Evolutionary conservation across 208 protist genomes (phyloP).

Genomic region (Leishmania major): DNA sequence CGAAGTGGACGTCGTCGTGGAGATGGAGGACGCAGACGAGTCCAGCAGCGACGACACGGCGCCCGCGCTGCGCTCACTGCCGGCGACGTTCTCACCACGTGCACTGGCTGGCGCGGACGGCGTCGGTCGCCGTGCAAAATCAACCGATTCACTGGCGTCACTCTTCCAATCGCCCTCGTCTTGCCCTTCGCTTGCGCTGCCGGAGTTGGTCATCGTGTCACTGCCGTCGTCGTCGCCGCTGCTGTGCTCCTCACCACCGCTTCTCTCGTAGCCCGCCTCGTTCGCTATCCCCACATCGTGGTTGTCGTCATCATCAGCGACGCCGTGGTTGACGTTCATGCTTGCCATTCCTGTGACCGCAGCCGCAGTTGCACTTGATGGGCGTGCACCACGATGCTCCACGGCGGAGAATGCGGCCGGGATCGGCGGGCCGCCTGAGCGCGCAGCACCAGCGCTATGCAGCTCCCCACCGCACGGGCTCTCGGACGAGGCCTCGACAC

Average conservation of each 20-base stretch:
- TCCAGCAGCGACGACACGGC: not conserved
- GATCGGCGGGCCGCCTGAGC: not conserved
- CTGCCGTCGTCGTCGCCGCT: not conserved
- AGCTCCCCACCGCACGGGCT: not conserved
- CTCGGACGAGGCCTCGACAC: not conserved
- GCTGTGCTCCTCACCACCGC: slow-evolving; percentile 3
- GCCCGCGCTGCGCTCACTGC: not conserved
- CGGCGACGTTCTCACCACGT: not conserved
- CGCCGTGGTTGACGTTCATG: not conserved
- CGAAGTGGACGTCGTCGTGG: slow-evolving; percentile 2
- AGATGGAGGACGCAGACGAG: not conserved
- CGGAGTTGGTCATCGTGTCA: not conserved
- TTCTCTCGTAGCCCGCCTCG: slow-evolving; percentile 21
- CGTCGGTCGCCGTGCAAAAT: too few species aligned
- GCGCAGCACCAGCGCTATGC: not conserved
- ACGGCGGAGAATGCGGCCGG: not conserved
- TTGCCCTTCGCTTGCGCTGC: not conserved
- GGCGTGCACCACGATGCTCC: not conserved
- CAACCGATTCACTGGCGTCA: not conserved
- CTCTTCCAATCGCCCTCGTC: not conserved
- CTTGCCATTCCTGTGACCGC: not conserved
- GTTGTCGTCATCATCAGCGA: not conserved
- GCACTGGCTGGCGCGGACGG: not conserved
- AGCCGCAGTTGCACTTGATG: not conserved
- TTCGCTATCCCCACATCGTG: slow-evolving; percentile 9